Conservation (phyloP, 2,329 filamentous ascomycete species). For the Shiraia sp. region DNA sequence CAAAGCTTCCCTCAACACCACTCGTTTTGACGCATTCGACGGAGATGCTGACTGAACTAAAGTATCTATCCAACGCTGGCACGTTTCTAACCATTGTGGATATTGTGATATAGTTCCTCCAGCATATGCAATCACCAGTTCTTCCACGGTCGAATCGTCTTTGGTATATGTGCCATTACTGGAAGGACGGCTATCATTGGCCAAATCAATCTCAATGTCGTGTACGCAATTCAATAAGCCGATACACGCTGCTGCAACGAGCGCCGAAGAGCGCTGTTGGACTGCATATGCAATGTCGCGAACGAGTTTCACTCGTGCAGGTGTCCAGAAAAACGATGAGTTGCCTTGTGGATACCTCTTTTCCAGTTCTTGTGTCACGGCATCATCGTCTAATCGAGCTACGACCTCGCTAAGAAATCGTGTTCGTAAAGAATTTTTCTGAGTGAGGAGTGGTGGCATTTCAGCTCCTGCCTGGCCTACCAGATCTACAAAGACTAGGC, state of each 20-base stretch:
- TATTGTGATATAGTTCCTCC: slow-evolving; percentile 81
- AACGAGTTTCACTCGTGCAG: slow-evolving; percentile 61
- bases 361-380: slow-evolving; percentile 50
- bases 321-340: slow-evolving; percentile 59
- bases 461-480: slow-evolving; percentile 30
- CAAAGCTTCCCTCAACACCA: slow-evolving; percentile 56
- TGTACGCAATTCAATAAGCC: slow-evolving; percentile 70
- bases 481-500: slow-evolving; percentile 71
- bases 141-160: slow-evolving; percentile 48
- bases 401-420: slow-evolving; percentile 73
- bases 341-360: slow-evolving; percentile 59
- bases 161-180: slow-evolving; percentile 20
- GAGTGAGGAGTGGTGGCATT: slow-evolving; percentile 60
- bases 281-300: slow-evolving; percentile 71
- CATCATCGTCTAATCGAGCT: slow-evolving; percentile 45
- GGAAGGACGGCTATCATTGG: slow-evolving; percentile 15
- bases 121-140: slow-evolving; percentile 77
- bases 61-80: slow-evolving; percentile 68
- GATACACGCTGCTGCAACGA: slow-evolving; percentile 73
- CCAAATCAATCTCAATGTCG: slow-evolving; percentile 58
- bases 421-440: slow-evolving; percentile 68
- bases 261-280: slow-evolving; percentile 71
- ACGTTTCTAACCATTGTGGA: slow-evolving; percentile 71
- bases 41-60: slow-evolving; percentile 51
- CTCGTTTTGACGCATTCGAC: slow-evolving; percentile 47